These are phyloP conservation scores for Pythium aphanidermatum DNA, from an alignment of 352 stramenopile species.

Conservation along the genomic window DNA sequence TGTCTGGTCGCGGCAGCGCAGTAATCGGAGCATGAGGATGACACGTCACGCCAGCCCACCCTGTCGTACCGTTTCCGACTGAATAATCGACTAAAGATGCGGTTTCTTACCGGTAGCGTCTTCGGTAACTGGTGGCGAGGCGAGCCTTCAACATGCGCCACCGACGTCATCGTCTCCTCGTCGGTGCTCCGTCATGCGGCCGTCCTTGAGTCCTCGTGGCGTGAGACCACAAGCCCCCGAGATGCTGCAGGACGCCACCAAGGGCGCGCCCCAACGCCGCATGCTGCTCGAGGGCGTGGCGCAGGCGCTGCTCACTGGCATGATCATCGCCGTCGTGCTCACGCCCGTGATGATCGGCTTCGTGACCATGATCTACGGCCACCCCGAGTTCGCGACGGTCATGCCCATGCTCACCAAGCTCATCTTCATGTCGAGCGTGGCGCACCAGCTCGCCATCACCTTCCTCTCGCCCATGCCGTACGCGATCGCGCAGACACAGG, in stretches of 20 bases:
- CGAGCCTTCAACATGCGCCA: conserved; percentile 17
- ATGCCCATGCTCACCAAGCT: conserved; percentile 87
- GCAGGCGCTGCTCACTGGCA: conserved; percentile 73
- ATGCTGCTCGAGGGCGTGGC: conserved; percentile 33
- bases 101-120: background rate
- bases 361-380: conserved; percentile 92
- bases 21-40: conserved; percentile 8
- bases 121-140: background rate
- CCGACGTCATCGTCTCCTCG: background rate
- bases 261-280: background rate
- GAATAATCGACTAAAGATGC: background rate
- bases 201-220: conserved; percentile 35
- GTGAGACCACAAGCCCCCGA: too few relatives aligned
- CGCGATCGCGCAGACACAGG: conserved; percentile 95
- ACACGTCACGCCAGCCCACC: conserved; percentile 6
- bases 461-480: conserved; percentile 90
- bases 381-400: conserved; percentile 38
- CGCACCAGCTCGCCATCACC: conserved; percentile 94
- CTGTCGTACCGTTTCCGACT: conserved; percentile 6
- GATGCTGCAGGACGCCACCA: conserved; percentile 26
- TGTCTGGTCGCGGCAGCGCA: too few relatives aligned
- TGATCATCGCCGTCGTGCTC: conserved; percentile 83
- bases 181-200: conserved; percentile 23
- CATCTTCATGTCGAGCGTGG: conserved; percentile 88
- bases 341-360: conserved; percentile 82